A percentile compares a stretch with the other conserved stretches of the same genome.
Conservation (phyloP, 495 filamentous ascomycete species). For the Xylaria sp. region DNA sequence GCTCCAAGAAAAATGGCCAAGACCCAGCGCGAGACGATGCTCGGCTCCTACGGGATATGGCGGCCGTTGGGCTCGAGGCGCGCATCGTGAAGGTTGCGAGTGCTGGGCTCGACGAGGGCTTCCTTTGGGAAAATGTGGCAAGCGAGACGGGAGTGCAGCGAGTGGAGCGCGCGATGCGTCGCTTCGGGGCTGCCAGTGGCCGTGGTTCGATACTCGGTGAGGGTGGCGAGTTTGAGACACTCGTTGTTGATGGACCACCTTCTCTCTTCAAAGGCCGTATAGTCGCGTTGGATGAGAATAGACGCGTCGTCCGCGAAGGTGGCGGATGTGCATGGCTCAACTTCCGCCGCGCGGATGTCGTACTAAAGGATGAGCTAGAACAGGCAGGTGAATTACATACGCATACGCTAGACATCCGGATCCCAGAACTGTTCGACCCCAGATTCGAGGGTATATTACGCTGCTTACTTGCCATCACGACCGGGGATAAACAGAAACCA, state of each 20-base stretch:
- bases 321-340: slow-evolving; percentile 74
- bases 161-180: slow-evolving; percentile 67
- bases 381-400: slow-evolving; percentile 4
- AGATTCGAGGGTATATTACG: slow-evolving; percentile 45
- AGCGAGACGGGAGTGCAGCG: slow-evolving; percentile 56
- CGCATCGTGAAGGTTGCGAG: slow-evolving; percentile 94
- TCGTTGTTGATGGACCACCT: slow-evolving; percentile 80
- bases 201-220: slow-evolving; percentile 81
- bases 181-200: slow-evolving; percentile 67
- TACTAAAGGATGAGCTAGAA: slow-evolving; percentile 53
- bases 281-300: slow-evolving; percentile 61
- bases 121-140: slow-evolving; percentile 83
- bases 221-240: slow-evolving; percentile 95
- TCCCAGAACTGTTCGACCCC: slow-evolving; percentile 54
- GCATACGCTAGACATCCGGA: slow-evolving; percentile 45
- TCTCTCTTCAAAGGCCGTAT: slow-evolving; percentile 75
- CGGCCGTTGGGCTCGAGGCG: slow-evolving; percentile 74
- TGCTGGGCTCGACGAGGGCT: slow-evolving; percentile 80
- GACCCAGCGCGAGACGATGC: slow-evolving; percentile 38
- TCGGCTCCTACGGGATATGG: slow-evolving; percentile 82
- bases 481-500: slow-evolving; percentile 22
- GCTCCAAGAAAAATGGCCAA: not conserved
- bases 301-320: slow-evolving; percentile 64
- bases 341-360: slow-evolving; percentile 63
- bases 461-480: slow-evolving; percentile 5